These are phyloP conservation scores for Rasamsonia emersonii DNA, from an alignment of 2,329 filamentous ascomycete species.

Conservation along the genomic window DNA sequence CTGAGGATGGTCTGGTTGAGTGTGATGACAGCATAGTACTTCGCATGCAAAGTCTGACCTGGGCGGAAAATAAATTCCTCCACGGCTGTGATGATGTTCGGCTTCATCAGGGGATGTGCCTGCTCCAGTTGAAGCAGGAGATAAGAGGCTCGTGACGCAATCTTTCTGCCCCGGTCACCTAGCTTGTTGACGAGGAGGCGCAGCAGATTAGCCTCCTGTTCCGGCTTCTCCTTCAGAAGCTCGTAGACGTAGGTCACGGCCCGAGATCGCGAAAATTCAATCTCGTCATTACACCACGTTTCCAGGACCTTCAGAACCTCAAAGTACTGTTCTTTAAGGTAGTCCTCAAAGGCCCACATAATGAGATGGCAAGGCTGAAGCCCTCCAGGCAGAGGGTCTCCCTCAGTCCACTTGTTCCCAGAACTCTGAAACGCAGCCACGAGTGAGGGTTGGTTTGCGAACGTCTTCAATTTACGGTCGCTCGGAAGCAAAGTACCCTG, in stretches of 20 bases:
- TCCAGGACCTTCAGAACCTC: constrained; percentile 87
- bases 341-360: constrained; percentile 87
- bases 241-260: constrained; percentile 88
- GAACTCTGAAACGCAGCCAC: constrained; percentile 59
- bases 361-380: constrained; percentile 72
- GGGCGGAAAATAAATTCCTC: constrained; percentile 85
- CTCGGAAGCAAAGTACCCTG: constrained; percentile 77
- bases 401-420: constrained; percentile 55
- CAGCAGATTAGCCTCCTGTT: constrained; percentile 91
- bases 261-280: constrained; percentile 82
- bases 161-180: constrained; percentile 90
- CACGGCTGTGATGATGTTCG: constrained; percentile 71
- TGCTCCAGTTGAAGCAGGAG: constrained; percentile 84
- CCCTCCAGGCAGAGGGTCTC: constrained; percentile 63
- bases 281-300: constrained; percentile 87
- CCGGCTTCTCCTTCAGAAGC: constrained; percentile 86
- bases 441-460: constrained; percentile 70
- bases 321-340: constrained; percentile 90
- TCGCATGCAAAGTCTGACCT: constrained; percentile 77
- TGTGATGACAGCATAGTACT: constrained; percentile 94
- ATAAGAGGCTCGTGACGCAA: constrained; percentile 87
- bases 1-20: constrained; percentile 94
- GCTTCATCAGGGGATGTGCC: constrained; percentile 88
- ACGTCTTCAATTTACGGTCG: constrained; percentile 71
- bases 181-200: constrained; percentile 92